A percentile compares a stretch with the other conserved stretches of the same genome.
Conservation (phyloP, 371 early-diverging fungal genomes). For the Actinomortierella ambigua region DNA sequence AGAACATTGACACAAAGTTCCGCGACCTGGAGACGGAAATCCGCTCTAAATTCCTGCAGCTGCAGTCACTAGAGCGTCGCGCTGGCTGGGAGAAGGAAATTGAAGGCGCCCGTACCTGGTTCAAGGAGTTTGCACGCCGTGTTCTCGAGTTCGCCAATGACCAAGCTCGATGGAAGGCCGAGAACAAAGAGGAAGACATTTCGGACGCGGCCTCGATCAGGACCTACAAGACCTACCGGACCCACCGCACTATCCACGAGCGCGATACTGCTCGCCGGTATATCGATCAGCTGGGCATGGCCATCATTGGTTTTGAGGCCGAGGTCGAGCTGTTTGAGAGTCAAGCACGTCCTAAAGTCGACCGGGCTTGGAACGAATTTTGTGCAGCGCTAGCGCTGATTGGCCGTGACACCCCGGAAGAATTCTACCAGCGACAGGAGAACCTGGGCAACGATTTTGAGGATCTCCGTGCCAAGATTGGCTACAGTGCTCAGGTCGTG, state of each 20-base stretch:
- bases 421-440: conserved; percentile 19
- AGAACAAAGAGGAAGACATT: conserved; percentile 13
- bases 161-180: conserved; percentile 28
- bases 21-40: conserved; percentile 18
- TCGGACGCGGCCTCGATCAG: conserved; percentile 29
- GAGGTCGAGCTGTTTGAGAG: conserved; percentile 21
- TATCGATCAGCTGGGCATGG: conserved; percentile 21
- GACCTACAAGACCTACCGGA: conserved; percentile 4
- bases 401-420: conserved; percentile 13
- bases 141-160: conserved; percentile 10
- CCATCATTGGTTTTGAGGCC: conserved; percentile 16
- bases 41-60: conserved; percentile 15
- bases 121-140: conserved; percentile 11
- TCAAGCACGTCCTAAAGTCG: conserved; percentile 15
- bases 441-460: conserved; percentile 8
- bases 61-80: conserved; percentile 23
- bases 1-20: conserved; percentile 19
- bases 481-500: conserved; percentile 26
- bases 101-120: conserved; percentile 15
- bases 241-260: conserved; percentile 16
- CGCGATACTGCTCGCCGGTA: conserved; percentile 22
- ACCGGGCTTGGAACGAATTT: conserved; percentile 18
- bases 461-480: conserved; percentile 14
- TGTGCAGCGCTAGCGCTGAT: conserved; percentile 19
- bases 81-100: conserved; percentile 27